Percentiles rank a stretch among this genome's conserved stretches.
Conservation (phyloP, 352 stramenopile genomes). For the Pythium plurisporium region DNA sequence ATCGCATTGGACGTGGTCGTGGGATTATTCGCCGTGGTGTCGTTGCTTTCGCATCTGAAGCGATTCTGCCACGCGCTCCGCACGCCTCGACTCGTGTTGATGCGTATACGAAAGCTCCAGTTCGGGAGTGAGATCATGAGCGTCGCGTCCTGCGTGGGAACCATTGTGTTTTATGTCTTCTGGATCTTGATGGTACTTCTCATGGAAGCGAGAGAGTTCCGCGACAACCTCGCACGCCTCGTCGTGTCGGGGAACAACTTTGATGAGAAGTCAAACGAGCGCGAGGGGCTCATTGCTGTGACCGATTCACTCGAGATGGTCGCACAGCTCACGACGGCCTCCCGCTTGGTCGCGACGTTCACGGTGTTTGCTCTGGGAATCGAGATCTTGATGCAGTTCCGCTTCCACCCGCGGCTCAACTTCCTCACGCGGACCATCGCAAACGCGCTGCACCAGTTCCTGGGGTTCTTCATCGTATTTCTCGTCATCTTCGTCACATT, state of each 20-base stretch:
- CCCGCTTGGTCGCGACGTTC: slow-evolving; percentile 30
- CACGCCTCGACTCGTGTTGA: background rate
- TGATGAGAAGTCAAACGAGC: slow-evolving; percentile 26
- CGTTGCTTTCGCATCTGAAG: background rate
- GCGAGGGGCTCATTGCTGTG: slow-evolving; percentile 22
- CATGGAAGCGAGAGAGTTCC: slow-evolving; percentile 42
- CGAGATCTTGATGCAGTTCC: slow-evolving; percentile 44
- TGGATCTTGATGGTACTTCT: slow-evolving; percentile 31
- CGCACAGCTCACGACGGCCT: slow-evolving; percentile 25
- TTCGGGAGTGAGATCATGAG: background rate
- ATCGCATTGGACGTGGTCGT: slow-evolving; percentile 28
- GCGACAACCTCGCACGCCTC: slow-evolving; percentile 35
- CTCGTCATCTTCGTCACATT: slow-evolving; percentile 56
- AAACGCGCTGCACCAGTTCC: slow-evolving; percentile 42
- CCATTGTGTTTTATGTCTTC: slow-evolving; percentile 28
- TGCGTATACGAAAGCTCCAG: background rate
- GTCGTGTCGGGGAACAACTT: slow-evolving; percentile 34
- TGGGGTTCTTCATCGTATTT: slow-evolving; percentile 54
- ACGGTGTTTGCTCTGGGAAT: slow-evolving; percentile 33
- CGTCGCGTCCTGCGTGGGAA: slow-evolving; percentile 1
- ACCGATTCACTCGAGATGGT: slow-evolving; percentile 23
- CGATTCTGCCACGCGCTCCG: background rate
- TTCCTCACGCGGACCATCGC: slow-evolving; percentile 54
- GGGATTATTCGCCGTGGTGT: slow-evolving; percentile 14
- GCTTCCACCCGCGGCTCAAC: slow-evolving; percentile 49